Evolutionary conservation across 495 filamentous ascomycete genomes (phyloP).

Genomic region (Pyrenopolyporus hunteri): DNA sequence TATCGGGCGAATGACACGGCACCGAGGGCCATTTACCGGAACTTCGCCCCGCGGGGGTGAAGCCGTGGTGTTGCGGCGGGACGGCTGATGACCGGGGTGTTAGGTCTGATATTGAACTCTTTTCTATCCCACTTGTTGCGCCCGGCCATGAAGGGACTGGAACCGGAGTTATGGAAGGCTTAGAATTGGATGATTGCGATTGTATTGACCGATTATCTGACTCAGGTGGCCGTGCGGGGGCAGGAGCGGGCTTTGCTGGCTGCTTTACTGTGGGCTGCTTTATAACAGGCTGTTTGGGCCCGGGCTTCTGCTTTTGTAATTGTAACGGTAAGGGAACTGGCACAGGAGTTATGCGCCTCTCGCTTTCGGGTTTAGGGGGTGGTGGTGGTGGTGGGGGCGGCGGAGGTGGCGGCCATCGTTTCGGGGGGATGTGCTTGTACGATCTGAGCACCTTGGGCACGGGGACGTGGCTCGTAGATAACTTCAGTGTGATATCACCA

Average conservation of each 20-base stretch:
- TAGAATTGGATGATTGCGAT: neutral
- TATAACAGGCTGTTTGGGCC: neutral
- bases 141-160: conserved; percentile 17
- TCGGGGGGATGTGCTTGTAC: too few relatives aligned
- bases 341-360: conserved; percentile 17
- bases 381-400: conserved; percentile 6
- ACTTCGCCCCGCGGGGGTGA: conserved; percentile 33
- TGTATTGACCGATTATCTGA: conserved; percentile 1
- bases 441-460: conserved; percentile 24
- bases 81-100: neutral
- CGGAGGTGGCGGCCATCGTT: too few relatives aligned
- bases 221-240: neutral
- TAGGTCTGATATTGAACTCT: conserved; percentile 1
- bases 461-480: conserved; percentile 24
- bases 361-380: neutral
- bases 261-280: too few relatives aligned
- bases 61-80: conserved; percentile 7
- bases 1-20: neutral
- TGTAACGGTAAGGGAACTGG: conserved; percentile 17
- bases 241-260: conserved; percentile 1
- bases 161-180: conserved; percentile 22
- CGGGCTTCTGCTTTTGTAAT: neutral
- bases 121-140: neutral
- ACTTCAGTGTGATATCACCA: conserved; percentile 24
- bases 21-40: conserved; percentile 12